These are phyloP conservation scores for Fagus sylvatica DNA, from an alignment of 306 rosid genomes.

Conservation along the genomic window DNA sequence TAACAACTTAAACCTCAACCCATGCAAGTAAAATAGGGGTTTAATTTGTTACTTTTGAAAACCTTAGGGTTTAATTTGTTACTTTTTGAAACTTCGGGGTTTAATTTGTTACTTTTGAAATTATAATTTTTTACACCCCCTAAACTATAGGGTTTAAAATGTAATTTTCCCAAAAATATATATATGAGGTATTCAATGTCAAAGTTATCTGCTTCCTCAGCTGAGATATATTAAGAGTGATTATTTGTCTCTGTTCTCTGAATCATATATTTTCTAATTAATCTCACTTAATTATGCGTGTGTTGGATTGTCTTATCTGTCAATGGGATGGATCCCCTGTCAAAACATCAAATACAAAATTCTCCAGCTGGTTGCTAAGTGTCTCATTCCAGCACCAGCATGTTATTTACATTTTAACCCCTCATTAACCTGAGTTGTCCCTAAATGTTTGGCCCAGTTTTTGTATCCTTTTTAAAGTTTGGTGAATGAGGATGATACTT, in stretches of 20 bases:
- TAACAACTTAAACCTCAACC: too few relatives aligned
- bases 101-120: too few relatives aligned
- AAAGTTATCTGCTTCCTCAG: too few relatives aligned
- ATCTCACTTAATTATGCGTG: neutral
- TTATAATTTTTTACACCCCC: too few relatives aligned
- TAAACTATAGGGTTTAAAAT: too few relatives aligned
- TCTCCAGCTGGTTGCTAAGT: neutral
- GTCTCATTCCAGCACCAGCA: neutral
- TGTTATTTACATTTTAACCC: neutral
- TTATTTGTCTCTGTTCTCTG: neutral
- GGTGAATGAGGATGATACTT: neutral
- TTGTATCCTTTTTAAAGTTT: neutral
- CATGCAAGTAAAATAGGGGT: too few relatives aligned
- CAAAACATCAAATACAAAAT: neutral
- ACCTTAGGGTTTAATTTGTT: too few relatives aligned
- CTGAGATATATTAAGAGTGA: neutral
- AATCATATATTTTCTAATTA: neutral
- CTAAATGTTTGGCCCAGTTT: neutral
- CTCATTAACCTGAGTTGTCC: neutral
- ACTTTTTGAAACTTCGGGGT: too few relatives aligned
- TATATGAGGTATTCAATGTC: too few relatives aligned
- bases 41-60: too few relatives aligned
- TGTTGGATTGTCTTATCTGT: neutral
- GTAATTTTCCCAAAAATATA: too few relatives aligned
- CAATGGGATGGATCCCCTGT: neutral